These are phyloP conservation scores for Allantophomopsis lycopodina DNA, from an alignment of 2,329 filamentous ascomycete genomes.

Conservation along the genomic window DNA sequence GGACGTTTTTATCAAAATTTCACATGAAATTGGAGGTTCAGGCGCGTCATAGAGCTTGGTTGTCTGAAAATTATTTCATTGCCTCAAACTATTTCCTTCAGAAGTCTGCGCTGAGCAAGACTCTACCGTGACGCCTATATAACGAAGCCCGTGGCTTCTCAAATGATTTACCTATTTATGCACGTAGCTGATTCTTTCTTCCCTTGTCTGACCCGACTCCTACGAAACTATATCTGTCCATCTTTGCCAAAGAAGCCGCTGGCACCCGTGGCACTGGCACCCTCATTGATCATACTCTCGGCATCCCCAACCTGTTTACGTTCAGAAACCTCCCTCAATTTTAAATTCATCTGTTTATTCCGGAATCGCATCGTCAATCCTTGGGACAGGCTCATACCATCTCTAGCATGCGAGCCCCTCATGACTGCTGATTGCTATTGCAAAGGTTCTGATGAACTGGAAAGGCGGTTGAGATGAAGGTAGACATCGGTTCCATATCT, in stretches of 20 bases:
- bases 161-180: too few relatives aligned
- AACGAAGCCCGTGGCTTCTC: too few relatives aligned
- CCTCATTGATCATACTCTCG: constrained; percentile 56
- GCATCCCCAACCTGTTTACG: constrained; percentile 84
- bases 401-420: constrained; percentile 50
- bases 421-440: constrained; percentile 80
- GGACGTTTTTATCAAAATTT: too few relatives aligned
- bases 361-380: constrained; percentile 45
- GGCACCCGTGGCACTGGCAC: constrained; percentile 11
- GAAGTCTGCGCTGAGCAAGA: too few relatives aligned
- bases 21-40: too few relatives aligned
- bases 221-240: constrained; percentile 17
- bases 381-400: constrained; percentile 32
- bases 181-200: too few relatives aligned
- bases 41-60: too few relatives aligned
- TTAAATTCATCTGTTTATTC: constrained; percentile 43
- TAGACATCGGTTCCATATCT: constrained; percentile 98
- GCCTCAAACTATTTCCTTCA: too few relatives aligned
- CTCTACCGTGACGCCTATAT: too few relatives aligned
- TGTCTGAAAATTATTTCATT: too few relatives aligned
- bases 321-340: constrained; percentile 71
- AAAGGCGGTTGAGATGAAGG: constrained; percentile 90
- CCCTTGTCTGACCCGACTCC: too few relatives aligned
- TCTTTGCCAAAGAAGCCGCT: constrained; percentile 19
- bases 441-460: constrained; percentile 87